Percentiles rank a stretch among this genome's conserved stretches.
These are phyloP conservation scores for Circinella minor DNA, from an alignment of 371 early-diverging fungal genomes.

Conservation along the genomic window DNA sequence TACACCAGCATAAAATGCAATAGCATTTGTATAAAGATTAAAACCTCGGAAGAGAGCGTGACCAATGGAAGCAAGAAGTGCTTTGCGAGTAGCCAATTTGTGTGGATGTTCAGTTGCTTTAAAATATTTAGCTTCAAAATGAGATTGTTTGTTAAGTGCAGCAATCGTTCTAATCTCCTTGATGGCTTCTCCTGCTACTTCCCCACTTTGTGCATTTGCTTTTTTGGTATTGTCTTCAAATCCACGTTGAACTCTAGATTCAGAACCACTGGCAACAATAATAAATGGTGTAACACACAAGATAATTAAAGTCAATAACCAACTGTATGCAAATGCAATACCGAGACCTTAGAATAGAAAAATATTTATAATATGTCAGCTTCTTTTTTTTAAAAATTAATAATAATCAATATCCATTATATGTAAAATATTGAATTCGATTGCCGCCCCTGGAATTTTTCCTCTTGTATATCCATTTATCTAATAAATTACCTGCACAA, in stretches of 20 bases:
- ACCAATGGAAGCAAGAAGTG: conserved; percentile 57
- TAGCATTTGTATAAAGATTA: conserved; percentile 59
- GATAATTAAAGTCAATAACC: conserved; percentile 58
- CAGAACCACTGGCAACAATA: conserved; percentile 33
- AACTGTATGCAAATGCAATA: conserved; percentile 46
- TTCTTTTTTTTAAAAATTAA: neutral
- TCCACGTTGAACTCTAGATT: conserved; percentile 39
- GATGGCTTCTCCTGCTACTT: conserved; percentile 79
- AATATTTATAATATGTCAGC: neutral
- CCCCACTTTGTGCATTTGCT: conserved; percentile 65
- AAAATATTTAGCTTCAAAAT: conserved; percentile 62
- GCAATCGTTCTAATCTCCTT: conserved; percentile 82
- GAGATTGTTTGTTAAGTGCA: conserved; percentile 70
- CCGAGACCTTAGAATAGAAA: conserved; percentile 20
- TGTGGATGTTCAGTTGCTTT: conserved; percentile 67
- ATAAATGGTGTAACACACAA: conserved; percentile 49
- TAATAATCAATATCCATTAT: neutral
- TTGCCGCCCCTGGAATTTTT: too few species aligned
- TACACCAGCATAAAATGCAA: conserved; percentile 61
- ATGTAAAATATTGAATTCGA: neutral
- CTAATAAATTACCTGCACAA: conserved; percentile 14
- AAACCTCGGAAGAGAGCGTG: conserved; percentile 65
- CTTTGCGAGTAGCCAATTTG: conserved; percentile 55
- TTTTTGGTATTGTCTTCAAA: conserved; percentile 57
- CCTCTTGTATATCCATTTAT: too few species aligned